Conservation (phyloP, 495 filamentous ascomycete genomes). For the Hyaloscypha hepaticicola region DNA sequence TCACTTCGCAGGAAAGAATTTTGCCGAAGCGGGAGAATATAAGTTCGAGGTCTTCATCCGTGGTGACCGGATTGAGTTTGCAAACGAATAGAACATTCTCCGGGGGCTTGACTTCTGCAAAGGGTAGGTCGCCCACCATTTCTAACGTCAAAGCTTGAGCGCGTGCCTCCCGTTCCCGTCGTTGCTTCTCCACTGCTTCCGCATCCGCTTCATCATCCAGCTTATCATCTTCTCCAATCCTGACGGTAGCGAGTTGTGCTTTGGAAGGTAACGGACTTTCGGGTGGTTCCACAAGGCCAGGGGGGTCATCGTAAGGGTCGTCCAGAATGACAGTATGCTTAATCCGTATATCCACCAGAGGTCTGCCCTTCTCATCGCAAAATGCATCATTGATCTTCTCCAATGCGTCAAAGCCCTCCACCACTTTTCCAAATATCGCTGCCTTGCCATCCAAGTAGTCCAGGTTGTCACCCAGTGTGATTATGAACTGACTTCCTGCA, state of each 20-base stretch:
- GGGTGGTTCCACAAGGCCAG: conserved; percentile 69
- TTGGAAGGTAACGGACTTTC: conserved; percentile 79
- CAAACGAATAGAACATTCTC: conserved; percentile 98
- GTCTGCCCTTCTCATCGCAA: conserved; percentile 78
- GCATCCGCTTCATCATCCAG: conserved; percentile 60
- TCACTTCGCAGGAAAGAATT: conserved; percentile 94
- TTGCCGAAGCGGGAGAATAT: conserved; percentile 97
- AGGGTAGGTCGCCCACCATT: conserved; percentile 97
- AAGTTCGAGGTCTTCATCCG: conserved; percentile 85
- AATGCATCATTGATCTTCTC: conserved; percentile 93
- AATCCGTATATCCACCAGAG: conserved; percentile 87
- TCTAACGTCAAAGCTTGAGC: conserved; percentile 94
- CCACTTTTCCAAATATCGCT: conserved; percentile 91
- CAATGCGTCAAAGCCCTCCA: conserved; percentile 87
- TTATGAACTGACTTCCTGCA: conserved; percentile 85
- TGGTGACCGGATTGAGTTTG: conserved; percentile 94
- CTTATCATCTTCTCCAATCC: conserved; percentile 87
- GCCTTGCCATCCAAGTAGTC: conserved; percentile 89
- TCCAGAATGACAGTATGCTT: conserved; percentile 87
- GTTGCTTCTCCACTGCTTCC: conserved; percentile 71
- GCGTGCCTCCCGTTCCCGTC: conserved; percentile 86
- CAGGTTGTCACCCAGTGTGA: conserved; percentile 82
- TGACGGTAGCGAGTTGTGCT: conserved; percentile 84
- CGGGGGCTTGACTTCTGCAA: conserved; percentile 95
- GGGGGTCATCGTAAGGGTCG: conserved; percentile 81